A percentile compares a stretch with the other conserved stretches of the same genome.
These are phyloP conservation scores for Boletus tomentosulus DNA, from an alignment of 768 basidiomycete genomes.

Conservation along the genomic window DNA sequence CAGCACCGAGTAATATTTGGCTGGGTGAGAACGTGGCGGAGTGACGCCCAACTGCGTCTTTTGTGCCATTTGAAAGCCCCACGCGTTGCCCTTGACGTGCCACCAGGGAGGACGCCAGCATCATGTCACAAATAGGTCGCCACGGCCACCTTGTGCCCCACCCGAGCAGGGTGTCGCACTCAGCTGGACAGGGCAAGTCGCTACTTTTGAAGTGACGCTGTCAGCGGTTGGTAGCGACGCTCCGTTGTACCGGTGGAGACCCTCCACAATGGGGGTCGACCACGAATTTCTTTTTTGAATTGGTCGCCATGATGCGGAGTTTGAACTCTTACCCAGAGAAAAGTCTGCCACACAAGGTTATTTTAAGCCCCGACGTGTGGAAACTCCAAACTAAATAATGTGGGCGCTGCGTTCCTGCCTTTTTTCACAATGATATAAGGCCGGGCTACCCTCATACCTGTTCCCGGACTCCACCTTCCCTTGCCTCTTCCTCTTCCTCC, in stretches of 20 bases:
- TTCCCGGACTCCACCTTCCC: neutral
- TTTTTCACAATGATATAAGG: constrained; percentile 18
- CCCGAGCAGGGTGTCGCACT: neutral
- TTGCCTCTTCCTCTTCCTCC: neutral
- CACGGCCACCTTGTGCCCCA: constrained; percentile 1
- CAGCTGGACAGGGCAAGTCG: neutral
- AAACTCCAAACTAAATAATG: constrained; percentile 14
- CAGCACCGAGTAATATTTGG: neutral
- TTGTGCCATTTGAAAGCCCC: constrained; percentile 27
- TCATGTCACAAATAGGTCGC: constrained; percentile 9
- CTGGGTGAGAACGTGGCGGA: constrained; percentile 21
- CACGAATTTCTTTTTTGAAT: neutral
- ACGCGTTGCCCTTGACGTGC: constrained; percentile 10
- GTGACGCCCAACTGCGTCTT: constrained; percentile 21
- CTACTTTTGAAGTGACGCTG: neutral
- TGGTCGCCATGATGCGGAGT: constrained; percentile 14
- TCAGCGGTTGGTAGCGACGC: neutral
- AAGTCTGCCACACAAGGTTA: constrained; percentile 1
- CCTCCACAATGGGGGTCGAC: neutral
- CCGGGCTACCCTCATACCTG: constrained; percentile 1
- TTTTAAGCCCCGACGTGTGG: constrained; percentile 7
- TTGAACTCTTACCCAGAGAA: constrained; percentile 1
- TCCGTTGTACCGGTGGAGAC: neutral
- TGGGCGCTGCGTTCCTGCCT: constrained; percentile 17
- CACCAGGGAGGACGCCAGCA: neutral